Conservation (phyloP, 331 rosid species). For the Rhamnella rubrinervis region DNA sequence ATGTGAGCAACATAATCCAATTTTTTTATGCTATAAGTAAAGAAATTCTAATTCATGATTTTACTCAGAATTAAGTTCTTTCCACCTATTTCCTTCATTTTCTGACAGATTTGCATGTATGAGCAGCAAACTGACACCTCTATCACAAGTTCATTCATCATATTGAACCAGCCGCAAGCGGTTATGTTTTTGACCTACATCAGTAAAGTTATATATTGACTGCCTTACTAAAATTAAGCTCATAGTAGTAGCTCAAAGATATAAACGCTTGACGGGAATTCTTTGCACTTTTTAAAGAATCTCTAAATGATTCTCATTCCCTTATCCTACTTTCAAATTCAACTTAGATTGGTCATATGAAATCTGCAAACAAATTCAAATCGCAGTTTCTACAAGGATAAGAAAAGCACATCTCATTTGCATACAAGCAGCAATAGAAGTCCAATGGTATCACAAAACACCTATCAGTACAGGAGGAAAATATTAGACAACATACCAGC, state of each 20-base stretch:
- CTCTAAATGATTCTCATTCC: neutral
- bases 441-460: neutral
- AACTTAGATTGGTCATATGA: neutral
- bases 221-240: neutral
- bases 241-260: neutral
- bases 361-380: neutral
- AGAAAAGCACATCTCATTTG: neutral
- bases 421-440: neutral
- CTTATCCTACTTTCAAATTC: neutral
- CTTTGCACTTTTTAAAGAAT: neutral
- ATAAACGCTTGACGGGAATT: neutral
- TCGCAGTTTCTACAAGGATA: neutral
- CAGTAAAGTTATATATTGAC: neutral
- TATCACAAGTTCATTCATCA: neutral
- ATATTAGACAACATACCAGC: slow-evolving; percentile 49
- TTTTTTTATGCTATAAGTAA: too few species aligned
- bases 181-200: neutral
- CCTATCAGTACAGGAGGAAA: slow-evolving; percentile 8
- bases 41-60: too few species aligned
- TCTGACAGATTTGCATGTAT: neutral
- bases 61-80: too few species aligned
- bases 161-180: neutral
- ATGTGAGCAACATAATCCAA: too few species aligned
- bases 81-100: too few species aligned
- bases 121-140: neutral